These are phyloP conservation scores for Chrysosporium queenslandicum DNA, from an alignment of 2,329 filamentous ascomycete species.

Conservation along the genomic window DNA sequence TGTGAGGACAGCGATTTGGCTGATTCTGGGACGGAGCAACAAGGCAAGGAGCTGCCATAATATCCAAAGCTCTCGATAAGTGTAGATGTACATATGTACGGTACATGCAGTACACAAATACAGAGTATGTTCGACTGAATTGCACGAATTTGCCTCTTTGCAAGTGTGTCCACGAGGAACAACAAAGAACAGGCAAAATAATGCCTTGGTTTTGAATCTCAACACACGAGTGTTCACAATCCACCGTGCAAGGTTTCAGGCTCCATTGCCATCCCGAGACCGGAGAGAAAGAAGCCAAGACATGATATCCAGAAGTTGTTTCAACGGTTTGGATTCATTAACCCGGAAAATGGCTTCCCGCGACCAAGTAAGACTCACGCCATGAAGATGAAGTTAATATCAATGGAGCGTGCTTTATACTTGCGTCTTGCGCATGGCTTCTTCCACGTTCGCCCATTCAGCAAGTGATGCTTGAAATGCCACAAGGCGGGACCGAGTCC, in stretches of 20 bases:
- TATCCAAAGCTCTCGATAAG: no score
- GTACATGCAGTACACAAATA: no score
- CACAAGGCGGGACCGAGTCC: no score
- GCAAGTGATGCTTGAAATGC: background rate
- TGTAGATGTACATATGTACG: no score
- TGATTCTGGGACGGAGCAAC: no score
- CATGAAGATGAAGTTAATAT: background rate
- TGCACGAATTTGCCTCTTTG: background rate
- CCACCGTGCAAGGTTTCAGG: no score
- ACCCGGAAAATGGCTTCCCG: background rate
- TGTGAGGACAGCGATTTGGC: no score
- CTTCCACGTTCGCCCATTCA: background rate
- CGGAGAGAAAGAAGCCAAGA: background rate
- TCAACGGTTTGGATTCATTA: background rate
- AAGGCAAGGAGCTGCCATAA: no score
- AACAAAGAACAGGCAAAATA: background rate
- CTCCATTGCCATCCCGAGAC: background rate
- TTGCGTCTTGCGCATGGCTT: background rate
- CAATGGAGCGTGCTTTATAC: background rate
- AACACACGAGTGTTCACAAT: no score
- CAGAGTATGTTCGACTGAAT: no score
- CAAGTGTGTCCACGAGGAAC: background rate
- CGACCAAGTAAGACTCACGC: background rate
- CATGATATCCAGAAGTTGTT: background rate
- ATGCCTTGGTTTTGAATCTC: background rate